These are phyloP conservation scores for Castanea crenata DNA, from an alignment of 306 rosid species.

Conservation along the genomic window DNA sequence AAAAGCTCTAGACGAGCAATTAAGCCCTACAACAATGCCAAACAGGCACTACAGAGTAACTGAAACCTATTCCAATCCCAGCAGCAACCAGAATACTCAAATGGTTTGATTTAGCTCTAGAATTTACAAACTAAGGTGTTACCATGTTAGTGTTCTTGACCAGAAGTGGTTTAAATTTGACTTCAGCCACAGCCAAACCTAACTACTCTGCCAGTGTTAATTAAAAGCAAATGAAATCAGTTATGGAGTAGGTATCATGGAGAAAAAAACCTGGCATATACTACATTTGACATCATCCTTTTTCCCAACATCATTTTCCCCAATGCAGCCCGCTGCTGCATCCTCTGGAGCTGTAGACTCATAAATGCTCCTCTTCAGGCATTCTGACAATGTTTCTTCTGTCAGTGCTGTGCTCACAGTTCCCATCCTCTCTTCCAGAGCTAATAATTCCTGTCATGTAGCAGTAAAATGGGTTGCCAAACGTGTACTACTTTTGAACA, in stretches of 20 bases:
- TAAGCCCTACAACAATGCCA: too few relatives aligned
- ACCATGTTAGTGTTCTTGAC: neutral
- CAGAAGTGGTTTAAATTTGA: neutral
- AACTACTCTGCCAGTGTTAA: neutral
- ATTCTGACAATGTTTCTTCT: conserved; percentile 70
- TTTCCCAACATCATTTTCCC: conserved; percentile 46
- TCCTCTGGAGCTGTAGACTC: conserved; percentile 38
- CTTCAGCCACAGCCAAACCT: neutral
- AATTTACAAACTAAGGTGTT: neutral
- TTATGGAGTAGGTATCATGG: neutral
- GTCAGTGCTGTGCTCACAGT: conserved; percentile 87
- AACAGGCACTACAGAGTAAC: neutral
- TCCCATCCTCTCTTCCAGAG: conserved; percentile 98
- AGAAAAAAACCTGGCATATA: conserved; percentile 76
- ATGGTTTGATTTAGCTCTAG: neutral
- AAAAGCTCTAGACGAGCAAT: too few relatives aligned
- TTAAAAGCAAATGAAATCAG: neutral
- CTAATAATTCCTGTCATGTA: conserved; percentile 74
- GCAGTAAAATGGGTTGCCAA: neutral
- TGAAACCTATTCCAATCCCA: neutral
- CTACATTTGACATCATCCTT: conserved; percentile 79
- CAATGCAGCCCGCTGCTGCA: conserved; percentile 31
- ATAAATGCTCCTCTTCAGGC: conserved; percentile 59
- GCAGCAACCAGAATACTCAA: neutral
- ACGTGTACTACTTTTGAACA: neutral